Evolutionary conservation across 306 rosid species (phyloP).

Genomic region (Quercus gilva): DNA sequence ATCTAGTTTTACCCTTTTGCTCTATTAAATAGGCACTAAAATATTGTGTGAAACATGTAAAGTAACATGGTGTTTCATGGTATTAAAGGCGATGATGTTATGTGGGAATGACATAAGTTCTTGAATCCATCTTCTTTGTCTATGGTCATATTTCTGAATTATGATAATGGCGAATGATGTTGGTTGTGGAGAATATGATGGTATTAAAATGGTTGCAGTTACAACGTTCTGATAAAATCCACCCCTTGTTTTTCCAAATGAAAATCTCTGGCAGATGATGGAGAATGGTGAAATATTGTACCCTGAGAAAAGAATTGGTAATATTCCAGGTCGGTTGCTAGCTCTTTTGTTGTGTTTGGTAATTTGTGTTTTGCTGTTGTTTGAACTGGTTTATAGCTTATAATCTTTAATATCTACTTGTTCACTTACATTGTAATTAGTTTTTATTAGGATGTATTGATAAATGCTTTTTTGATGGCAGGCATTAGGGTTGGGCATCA

Average conservation of each 20-base stretch:
- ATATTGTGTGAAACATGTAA: background rate
- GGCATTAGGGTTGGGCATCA: conserved; percentile 91
- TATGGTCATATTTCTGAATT: background rate
- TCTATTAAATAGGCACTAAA: background rate
- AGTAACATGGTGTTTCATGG: background rate
- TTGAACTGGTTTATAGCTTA: background rate
- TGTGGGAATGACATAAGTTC: background rate
- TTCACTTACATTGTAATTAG: background rate
- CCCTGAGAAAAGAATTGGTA: conserved; percentile 64
- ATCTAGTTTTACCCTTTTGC: background rate
- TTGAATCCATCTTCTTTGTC: background rate
- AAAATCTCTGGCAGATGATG: conserved; percentile 62
- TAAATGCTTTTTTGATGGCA: conserved; percentile 33
- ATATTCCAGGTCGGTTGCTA: conserved; percentile 69
- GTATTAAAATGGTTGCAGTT: background rate
- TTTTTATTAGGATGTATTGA: conserved; percentile 9
- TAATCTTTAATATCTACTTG: background rate
- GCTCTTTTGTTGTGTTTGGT: conserved; percentile 14
- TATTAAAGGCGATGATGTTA: background rate
- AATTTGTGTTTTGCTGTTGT: background rate
- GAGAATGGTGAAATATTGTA: conserved; percentile 44
- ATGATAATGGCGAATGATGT: background rate
- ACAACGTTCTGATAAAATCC: background rate
- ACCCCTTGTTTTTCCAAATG: conserved; percentile 6
- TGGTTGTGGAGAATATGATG: background rate